Conservation (phyloP, 2,329 filamentous ascomycete species). For the Phyllosticta citrichinensis region DNA sequence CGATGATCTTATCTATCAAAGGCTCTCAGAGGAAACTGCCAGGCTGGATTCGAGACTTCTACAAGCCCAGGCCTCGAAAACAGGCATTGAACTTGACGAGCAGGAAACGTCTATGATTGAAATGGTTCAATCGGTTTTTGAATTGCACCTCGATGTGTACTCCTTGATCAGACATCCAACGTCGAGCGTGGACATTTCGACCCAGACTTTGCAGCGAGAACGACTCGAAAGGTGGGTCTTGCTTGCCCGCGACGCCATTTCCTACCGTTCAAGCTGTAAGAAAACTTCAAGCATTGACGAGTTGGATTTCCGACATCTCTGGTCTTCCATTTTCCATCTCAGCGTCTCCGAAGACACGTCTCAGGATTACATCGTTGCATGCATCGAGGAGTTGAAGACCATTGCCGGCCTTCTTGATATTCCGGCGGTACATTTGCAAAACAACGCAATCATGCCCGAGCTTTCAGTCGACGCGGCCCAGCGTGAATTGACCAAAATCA, state of each 20-base stretch:
- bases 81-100: slow-evolving; percentile 16
- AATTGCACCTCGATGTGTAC: slow-evolving; percentile 58
- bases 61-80: slow-evolving; percentile 12
- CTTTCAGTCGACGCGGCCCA: slow-evolving; percentile 77
- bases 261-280: slow-evolving; percentile 22
- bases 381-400: slow-evolving; percentile 52
- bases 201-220: slow-evolving; percentile 45
- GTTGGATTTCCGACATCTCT: slow-evolving; percentile 52
- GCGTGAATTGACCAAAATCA: slow-evolving; percentile 81
- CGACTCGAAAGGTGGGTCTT: slow-evolving; percentile 51
- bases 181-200: slow-evolving; percentile 44
- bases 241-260: slow-evolving; percentile 46
- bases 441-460: slow-evolving; percentile 82
- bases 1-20: slow-evolving; percentile 43
- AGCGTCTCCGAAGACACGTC: slow-evolving; percentile 45
- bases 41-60: slow-evolving; percentile 22
- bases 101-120: slow-evolving; percentile 35
- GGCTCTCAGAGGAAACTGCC: slow-evolving; percentile 26
- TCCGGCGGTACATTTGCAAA: slow-evolving; percentile 55
- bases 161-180: slow-evolving; percentile 51
- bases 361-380: slow-evolving; percentile 51
- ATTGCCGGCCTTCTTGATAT: slow-evolving; percentile 40
- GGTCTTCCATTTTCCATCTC: slow-evolving; percentile 54
- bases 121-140: slow-evolving; percentile 51
- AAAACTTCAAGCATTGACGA: slow-evolving; percentile 24